phyloP scores from a whole-genome alignment of 176 grass and related monocot species.

The Secale cereale region DNA sequence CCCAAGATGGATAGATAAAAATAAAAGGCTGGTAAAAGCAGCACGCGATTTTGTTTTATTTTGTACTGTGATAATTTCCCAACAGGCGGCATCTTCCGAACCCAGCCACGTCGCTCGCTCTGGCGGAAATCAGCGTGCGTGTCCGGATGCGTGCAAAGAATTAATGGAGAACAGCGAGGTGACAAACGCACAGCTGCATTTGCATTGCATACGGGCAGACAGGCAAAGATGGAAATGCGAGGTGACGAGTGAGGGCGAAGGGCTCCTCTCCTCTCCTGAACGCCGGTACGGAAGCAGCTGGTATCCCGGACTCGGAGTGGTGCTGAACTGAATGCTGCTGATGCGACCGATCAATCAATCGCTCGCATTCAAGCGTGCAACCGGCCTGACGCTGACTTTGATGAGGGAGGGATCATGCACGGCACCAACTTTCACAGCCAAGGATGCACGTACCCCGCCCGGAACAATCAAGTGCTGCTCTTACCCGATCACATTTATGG shows the following conservation, averaged over 20 bases:
- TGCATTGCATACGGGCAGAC: background rate
- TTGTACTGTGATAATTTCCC: no score
- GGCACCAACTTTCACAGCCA: background rate
- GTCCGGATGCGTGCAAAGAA: background rate
- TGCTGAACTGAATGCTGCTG: slow-evolving; percentile 3
- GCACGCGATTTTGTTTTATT: no score
- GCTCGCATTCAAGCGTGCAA: slow-evolving; percentile 3
- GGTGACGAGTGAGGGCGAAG: slow-evolving; percentile 19
- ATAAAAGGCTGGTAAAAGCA: background rate
- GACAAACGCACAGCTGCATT: background rate
- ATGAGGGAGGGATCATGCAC: slow-evolving; percentile 17
- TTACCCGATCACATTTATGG: background rate
- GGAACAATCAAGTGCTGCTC: background rate
- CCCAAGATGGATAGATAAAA: background rate
- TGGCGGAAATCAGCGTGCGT: background rate
- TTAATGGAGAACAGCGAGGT: background rate
- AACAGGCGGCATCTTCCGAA: no score
- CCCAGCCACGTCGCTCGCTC: background rate
- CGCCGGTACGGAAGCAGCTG: background rate
- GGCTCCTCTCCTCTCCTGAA: background rate
- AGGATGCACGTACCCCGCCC: background rate
- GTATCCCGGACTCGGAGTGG: background rate
- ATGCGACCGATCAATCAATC: background rate
- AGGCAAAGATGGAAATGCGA: background rate
- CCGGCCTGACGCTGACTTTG: slow-evolving; percentile 20